Evolutionary conservation across 2,329 filamentous ascomycete genomes (phyloP), one percentile per base, ranked within the genome.

Genomic region (Neonectria neomacrospora): DNA sequence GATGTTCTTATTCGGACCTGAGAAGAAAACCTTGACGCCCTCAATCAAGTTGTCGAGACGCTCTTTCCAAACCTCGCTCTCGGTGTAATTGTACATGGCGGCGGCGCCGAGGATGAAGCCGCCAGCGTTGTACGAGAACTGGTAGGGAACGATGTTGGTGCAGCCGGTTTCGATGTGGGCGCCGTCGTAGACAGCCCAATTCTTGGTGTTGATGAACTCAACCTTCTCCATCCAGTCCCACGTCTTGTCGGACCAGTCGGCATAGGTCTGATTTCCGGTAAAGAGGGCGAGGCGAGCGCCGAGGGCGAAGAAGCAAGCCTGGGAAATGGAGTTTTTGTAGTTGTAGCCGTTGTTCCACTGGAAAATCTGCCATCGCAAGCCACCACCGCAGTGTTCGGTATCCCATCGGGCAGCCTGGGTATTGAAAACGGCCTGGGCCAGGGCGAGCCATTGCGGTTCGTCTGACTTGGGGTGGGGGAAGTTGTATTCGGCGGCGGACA

Each of bases 341-440:
- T 90, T 85, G 78, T 90, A 97, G 14, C 93, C 94, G 42, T 86
- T 88, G 74, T 96, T 96, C 82, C 92, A 94, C 1, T 86, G 83
- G 75, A 91, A 95, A 51, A 97, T 93, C 79, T 97, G 93, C 92
- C 92, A 95, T 65, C 91, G 86, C 54, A 96, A 77, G 6, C 93
- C 93, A 42, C 93, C 93, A n/a, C 82, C 83, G 70, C 93, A 96
- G 54, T 86, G 80, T 1, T 82, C 77, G 1, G 76, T 81, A 66
- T 94, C 91, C 93, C 92, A 96, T 39, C 92, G 87, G 28, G 82
- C 81, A 2, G 88, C 88, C 73, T 95, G 92, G 2, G 88, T 90
- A 76, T 96, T 93, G 81, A 96, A 96, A 30, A 93, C 91, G 54
- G 90, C 91, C 75, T 94, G 89, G 2, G 90, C 91, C 12, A 96